Evolutionary conservation across 2,329 filamentous ascomycete genomes (phyloP).

Genomic region (Claviceps sp.): DNA sequence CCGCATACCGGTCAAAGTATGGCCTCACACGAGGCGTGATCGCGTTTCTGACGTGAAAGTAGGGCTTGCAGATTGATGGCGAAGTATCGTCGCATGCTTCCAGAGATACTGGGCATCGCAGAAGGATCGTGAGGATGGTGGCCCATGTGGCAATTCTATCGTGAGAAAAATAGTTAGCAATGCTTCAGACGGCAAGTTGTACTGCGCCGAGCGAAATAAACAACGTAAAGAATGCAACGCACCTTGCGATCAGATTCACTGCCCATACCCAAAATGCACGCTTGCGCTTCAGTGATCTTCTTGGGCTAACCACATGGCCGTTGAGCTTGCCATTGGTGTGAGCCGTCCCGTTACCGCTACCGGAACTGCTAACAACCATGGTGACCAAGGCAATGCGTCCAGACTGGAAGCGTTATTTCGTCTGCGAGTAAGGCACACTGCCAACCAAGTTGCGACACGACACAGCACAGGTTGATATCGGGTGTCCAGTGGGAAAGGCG

Average conservation of each 20-base stretch:
- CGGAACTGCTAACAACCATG: constrained; percentile 22
- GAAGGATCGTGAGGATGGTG: constrained; percentile 62
- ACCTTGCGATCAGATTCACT: constrained; percentile 43
- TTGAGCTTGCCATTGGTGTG: constrained; percentile 21
- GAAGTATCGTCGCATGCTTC: constrained; percentile 55
- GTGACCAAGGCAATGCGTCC: background rate
- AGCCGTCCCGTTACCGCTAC: constrained; percentile 26
- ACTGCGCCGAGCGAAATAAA: background rate
- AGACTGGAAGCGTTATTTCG: background rate
- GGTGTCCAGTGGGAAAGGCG: background rate
- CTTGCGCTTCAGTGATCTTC: constrained; percentile 11
- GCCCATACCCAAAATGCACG: constrained; percentile 22
- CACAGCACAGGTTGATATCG: background rate
- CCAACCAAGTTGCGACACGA: background rate
- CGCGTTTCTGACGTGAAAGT: constrained; percentile 50
- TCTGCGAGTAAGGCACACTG: background rate
- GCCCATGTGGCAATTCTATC: constrained; percentile 73
- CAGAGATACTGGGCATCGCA: constrained; percentile 65
- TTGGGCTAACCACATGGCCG: constrained; percentile 14
- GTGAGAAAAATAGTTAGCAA: background rate
- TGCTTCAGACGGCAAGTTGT: background rate
- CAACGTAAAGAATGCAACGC: constrained; percentile 10
- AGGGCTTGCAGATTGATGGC: constrained; percentile 71
- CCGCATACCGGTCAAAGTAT: constrained; percentile 75
- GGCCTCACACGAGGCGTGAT: constrained; percentile 66